Base-by-base conservation (phyloP, 805 yeast genomes). In the Metschnikowia drakensbergensis region DNA sequence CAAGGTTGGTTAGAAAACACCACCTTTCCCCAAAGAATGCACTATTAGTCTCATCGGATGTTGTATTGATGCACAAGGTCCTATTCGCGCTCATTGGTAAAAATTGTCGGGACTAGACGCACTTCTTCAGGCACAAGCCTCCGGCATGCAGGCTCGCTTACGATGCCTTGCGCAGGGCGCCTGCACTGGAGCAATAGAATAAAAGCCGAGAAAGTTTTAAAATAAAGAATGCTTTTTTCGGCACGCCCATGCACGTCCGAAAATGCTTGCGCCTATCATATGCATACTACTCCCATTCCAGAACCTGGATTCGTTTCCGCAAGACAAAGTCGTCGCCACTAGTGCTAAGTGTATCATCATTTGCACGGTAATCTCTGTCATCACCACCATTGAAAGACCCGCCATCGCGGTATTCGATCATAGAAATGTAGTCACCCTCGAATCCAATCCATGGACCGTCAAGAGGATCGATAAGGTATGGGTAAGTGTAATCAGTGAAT, bases 361-460 rank as follows among this genome's bases (percentile, higher is more conserved):
- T 47, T 10, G 36, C 33, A n/a, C 7, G 23, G 10, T 6, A 17
- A 10, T 40, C 17, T 11, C 28, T n/a, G 23, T 26, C 17, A n/a
- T 26, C 25, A 26, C 30, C 35, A 2, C 36, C 13, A 13, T 29
- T 13, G 13, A 32, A 29, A 17, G 28, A 27, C 6, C 58, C 61
- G 2, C 65, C 68, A 13, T 44, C 42, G 22, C 60, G 54, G 46
- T 57, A 72, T 29, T 70, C 67, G 17, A 76, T 64, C 59, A 68
- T 65, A 40, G 76, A 72, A 9, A 79, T 68, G 46, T 63, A 65
- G 53, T 80, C 80, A 0, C 82, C 83, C 31, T 72, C 75, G 54
- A 80, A 80, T 8, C 82, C 84, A 25, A 79, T 65, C 77, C 82
- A 74, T 6, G 83, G 81, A 0, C 84, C 84, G 54, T 79, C 71